Conservation (phyloP, 257 asterid genomes). For the Ilex aquifolium region DNA sequence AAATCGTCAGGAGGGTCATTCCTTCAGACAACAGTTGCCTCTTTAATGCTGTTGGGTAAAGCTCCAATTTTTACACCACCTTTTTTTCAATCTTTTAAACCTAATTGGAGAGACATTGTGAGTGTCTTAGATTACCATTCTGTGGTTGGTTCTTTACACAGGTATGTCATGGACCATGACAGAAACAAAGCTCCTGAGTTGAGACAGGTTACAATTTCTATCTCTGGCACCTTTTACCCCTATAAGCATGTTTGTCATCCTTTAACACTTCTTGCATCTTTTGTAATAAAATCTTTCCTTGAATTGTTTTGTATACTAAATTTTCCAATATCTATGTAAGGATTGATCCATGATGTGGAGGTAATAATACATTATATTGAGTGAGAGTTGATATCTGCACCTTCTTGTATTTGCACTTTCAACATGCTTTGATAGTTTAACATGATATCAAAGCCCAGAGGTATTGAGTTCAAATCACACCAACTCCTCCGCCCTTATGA, state of each 20-base stretch:
- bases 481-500: too few relatives aligned
- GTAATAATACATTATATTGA: too few relatives aligned
- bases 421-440: too few relatives aligned
- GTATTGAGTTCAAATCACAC: too few relatives aligned
- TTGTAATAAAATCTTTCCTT: too few relatives aligned
- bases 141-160: slow-evolving; percentile 26
- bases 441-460: too few relatives aligned
- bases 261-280: neutral
- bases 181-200: slow-evolving; percentile 75
- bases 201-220: slow-evolving; percentile 61
- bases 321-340: too few relatives aligned
- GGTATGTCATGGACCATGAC: slow-evolving; percentile 92
- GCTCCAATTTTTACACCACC: slow-evolving; percentile 3
- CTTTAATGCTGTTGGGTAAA: slow-evolving; percentile 95
- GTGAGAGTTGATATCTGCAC: too few relatives aligned
- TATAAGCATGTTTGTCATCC: neutral
- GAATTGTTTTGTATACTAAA: too few relatives aligned
- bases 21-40: slow-evolving; percentile 97
- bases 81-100: too few relatives aligned
- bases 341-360: too few relatives aligned
- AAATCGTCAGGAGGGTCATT: slow-evolving; percentile 77
- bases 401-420: too few relatives aligned
- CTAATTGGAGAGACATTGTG: neutral
- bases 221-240: neutral
- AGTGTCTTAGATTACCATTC: neutral